Evolutionary conservation across 2,329 filamentous ascomycete species (phyloP), one percentile per base, ranked within the genome.

Genomic region (Colletotrichum destructivum): DNA sequence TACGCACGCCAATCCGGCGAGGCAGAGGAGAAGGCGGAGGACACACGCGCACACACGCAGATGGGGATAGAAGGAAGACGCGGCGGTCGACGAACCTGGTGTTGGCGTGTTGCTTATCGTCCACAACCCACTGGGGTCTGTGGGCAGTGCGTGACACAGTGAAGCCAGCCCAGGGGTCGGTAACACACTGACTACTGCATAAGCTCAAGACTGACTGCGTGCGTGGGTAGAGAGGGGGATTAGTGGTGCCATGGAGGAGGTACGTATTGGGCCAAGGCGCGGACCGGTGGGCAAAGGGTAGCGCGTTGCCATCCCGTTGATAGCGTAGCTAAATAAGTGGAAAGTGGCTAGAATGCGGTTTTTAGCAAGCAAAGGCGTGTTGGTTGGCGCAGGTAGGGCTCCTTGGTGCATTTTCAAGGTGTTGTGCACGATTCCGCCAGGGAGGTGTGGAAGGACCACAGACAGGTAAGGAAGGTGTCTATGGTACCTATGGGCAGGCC

Each of bases 261-360:
- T 35, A 38, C 21, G 40, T 47, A 49, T 63, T 26, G 35, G 61
- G 59, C 38, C 55, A 47, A 51, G 66, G 65, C 60, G 51, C 54
- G 54, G 57, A 31, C 59, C 59, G 47, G 65, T 44, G 62, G 59
- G 66, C 60, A 55, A 47, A 38, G 65, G n/a, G 60, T 71, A 62
- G 64, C 26, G 57, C 44, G 35, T 67, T 49, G 69, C 65, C 65
- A 64, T 72, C 69, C 69, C 69, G 65, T 69, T 69, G 59, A 69
- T 63, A 63, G 44, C 40, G 47, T 54, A 60, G 54, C 65, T 54
- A 69, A 51, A 60, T 38, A 47, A 55, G 69, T 49, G 46, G 52
- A 23, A 47, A 51, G 46, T 44, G 65, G 59, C 64, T 60, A 60
- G 54, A 23, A 21, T 60, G 31, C 38, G 57, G 11, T 54, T 12